These are phyloP conservation scores for Malus fusca DNA, from an alignment of 306 rosid genomes.

Conservation along the genomic window DNA sequence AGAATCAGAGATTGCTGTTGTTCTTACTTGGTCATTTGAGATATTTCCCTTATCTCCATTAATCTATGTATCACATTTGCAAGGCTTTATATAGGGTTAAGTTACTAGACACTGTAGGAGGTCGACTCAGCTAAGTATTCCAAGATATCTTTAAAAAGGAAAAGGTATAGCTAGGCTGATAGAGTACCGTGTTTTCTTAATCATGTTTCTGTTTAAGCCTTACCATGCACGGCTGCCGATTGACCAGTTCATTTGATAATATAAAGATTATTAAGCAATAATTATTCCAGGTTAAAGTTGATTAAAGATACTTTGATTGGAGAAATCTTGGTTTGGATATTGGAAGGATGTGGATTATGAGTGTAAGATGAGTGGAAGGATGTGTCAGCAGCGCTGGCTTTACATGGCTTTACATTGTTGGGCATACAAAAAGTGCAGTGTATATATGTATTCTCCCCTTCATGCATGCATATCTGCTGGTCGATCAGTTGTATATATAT, in stretches of 20 bases:
- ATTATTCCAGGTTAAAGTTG: background rate
- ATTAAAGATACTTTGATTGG: conserved; percentile 21
- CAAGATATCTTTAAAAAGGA: conserved; percentile 16
- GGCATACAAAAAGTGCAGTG: conserved; percentile 19
- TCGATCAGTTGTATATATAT: background rate
- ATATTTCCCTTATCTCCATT: background rate
- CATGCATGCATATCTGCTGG: background rate
- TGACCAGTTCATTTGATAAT: background rate
- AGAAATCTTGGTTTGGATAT: conserved; percentile 3
- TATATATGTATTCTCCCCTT: background rate
- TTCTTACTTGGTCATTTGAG: background rate
- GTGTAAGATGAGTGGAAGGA: conserved; percentile 33
- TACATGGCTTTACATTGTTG: background rate
- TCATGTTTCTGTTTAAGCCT: background rate
- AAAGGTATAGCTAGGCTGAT: background rate
- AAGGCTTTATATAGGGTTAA: conserved; percentile 10
- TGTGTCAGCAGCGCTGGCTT: conserved; percentile 39
- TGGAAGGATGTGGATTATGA: conserved; percentile 22
- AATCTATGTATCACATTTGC: conserved; percentile 11
- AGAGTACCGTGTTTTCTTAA: background rate
- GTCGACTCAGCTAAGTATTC: conserved; percentile 6
- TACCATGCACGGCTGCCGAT: background rate
- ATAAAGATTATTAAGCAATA: background rate
- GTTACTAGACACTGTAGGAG: conserved; percentile 2
- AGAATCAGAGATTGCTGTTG: background rate